Base-by-base conservation (phyloP, 2,329 filamentous ascomycete genomes). In the Beauveria asiatica region DNA sequence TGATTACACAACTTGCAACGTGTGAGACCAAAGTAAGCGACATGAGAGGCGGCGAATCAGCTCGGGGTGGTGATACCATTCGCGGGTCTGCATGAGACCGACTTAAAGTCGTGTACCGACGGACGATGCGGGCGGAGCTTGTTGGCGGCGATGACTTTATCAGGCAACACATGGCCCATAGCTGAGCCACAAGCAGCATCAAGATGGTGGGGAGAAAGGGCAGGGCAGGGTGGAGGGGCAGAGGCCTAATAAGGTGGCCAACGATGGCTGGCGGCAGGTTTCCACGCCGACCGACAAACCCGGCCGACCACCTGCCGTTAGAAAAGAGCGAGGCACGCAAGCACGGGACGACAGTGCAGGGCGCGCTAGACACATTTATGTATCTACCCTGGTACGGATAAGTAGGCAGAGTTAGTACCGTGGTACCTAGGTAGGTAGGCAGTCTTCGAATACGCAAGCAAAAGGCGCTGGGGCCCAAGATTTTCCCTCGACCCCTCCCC, bases 151-250 rank as follows among this genome's bases (percentile, higher is more conserved):
- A 50, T 33, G 27, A 37, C 33, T 16, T 37, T 16, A 13, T 37
- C 33, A 37, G 33, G 33, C 30, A 33, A 33, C 33, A 11, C 33
- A 37, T 37, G 10, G 33, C 33, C 33, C 33, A 16, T 16, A 13
- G 33, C 33, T 37, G 33, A 37, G 33, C 33, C 33, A 37, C 13
- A 37, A 37, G 33, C 33, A 37, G 33, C 6, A 37, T 37, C 33
- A 37, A 37, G 33, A 37, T 37, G 33, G 30, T 39, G 49, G 44
- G 27, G 25, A 55, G 52, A 55, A 42, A 84, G 74, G 46, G 73
- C 69, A 33, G 8, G 78, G 10, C 74, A 39, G 49, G 21, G 49
- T 49, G 46, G 25, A 17, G 46, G n/a, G 16, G 16, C 21, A 23
- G 23, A 27, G 27, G 39, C 16, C n/a, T 7, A 17, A 17, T 7